Evolutionary conservation across 768 basidiomycete genomes (phyloP), one percentile per base, ranked within the genome.

Genomic region (Phaeotremella fagi): DNA sequence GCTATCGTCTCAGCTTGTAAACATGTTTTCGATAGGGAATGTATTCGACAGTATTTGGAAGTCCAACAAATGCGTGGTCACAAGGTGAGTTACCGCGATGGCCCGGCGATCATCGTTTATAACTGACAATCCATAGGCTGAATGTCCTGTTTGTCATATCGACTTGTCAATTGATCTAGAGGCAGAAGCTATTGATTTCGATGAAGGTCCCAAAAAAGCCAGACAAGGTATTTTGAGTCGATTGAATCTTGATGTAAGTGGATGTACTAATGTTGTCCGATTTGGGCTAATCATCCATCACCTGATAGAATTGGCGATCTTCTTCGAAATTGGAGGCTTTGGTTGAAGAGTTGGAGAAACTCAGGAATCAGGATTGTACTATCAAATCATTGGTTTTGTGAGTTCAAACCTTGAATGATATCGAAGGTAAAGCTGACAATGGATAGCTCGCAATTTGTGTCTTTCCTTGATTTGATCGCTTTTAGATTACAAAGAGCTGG

Each of bases 311-410:
- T 42, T 95, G 90, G 90, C 82, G 90, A 44, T 94, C 90, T 1
- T 92, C 89, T n/a, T 85, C 90, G 3, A 99, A 98, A 79, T 89
- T 98, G 37, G 95, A 99, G 71, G 92, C 94, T 1, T 80, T 99
- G 3, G 79, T 98, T 3, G 95, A 99, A 74, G 95, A 99, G 75
- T 76, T 99, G 48, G 83, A 81, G 66, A 90, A 88, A 71, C 79
- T 95, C 35, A 80, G 91, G 29, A 73, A 79, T 57, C 82, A 91
- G 67, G 89, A 97, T 70, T 80, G 85, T 25, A 94, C 91, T 11
- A 90, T 89, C 27, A 99, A 99, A 78, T 90, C 88, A 73, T 82
- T 99, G 47, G 94, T 99, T 16, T 99, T 98, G 70, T 72, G 37
- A 54, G 70, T 64, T 15, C 11, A 6, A 2, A 52, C 16, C 24